Evolutionary conservation across 2,329 filamentous ascomycete species (phyloP), one percentile per base, ranked within the genome.

Genomic region (Hypoxylon sp.): DNA sequence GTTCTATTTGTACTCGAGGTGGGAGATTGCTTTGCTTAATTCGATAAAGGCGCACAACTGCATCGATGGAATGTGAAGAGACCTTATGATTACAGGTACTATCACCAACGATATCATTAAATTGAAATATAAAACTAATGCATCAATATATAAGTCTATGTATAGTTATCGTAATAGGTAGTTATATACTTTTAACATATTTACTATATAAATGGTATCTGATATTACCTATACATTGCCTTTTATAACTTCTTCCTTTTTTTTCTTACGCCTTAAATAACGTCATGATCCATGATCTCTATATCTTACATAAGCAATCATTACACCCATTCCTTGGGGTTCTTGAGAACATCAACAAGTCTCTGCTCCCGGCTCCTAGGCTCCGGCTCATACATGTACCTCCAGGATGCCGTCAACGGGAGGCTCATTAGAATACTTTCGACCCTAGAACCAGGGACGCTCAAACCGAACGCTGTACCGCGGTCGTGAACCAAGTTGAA

Each of bases 401-500:
- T 90, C 96, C 96, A 99, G 74, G 90, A 89, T 24, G 96, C 96
- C 13, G 95, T 98, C 72, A 97, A 84, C 5, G 96, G 96, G 79
- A 99, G 83, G 81, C 94, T 98, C 94, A 99, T 98, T 72, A 99
- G 83, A 65, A 99, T 99, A 80, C 94, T 98, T 85, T 99, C 96
- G 2, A 99, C 90, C 68, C 96, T 88, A 5, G 94, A 92, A 46
- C 94, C 94, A 0, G 96, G 96, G 0, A 95, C 97, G 77, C 96
- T 96, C 70, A 99, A 83, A 1, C 96, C 96, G 80, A 99, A 99
- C 6, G 92, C 91, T 1, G 96, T 99, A 2, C 96, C 96, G 26
- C 96, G 89, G 82, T 99, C 96, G 81, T 99, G 94, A 62, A 99
- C 94, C 39, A 99, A 87, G 82, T 99, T 99, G 82, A 99, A 99